Base-by-base conservation (phyloP, 1,284 basidiomycete species). In the Malassezia arunalokei region DNA sequence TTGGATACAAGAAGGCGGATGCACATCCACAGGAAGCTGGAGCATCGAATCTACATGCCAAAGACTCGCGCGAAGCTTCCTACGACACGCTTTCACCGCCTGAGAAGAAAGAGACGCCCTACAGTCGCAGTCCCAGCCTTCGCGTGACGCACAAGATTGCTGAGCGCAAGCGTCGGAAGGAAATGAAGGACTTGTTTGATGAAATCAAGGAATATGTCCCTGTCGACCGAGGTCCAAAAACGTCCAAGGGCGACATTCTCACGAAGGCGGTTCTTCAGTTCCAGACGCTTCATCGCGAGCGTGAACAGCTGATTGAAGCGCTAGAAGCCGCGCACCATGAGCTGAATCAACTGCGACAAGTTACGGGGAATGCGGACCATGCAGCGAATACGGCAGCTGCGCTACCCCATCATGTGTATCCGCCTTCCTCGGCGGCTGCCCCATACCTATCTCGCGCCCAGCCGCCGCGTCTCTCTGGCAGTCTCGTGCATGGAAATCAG, bases 151-250 rank as follows among this genome's bases (percentile, higher is more conserved):
- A 72, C 62, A 71, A 71, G 60, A 57, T 71, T 7, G 69, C 69
- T 6, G 69, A 72, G 47, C 56, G 69, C 24, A 72, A 72, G 54
- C 46, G 69, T 24, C 51, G 69, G 6, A 68, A 66, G 48, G 69
- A 72, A 51, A 72, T 72, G 69, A 72, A 72, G 57, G 68, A 71
- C 47, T 57, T 72, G 15, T 72, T 72, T 51, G 69, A 72, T 31
- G 69, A 71, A 37, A 56, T 72, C 20, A 54, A 67, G 24, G 66
- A 69, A 43, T 64, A 59, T 51, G 56, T 72, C 12, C 69, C 69
- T 12, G 61, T 65, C 14, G 67, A 71, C 46, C 60, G 62, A 27
- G 64, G 68, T 0, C 64, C 69, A 30, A 71, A 71, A 55, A 69
- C 66, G 30, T 62, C 58, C 55, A 72, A 72, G 54, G 68, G 69